Evolutionary conservation across 2,329 filamentous ascomycete species (phyloP).

Genomic region (Colletotrichum costaricense): DNA sequence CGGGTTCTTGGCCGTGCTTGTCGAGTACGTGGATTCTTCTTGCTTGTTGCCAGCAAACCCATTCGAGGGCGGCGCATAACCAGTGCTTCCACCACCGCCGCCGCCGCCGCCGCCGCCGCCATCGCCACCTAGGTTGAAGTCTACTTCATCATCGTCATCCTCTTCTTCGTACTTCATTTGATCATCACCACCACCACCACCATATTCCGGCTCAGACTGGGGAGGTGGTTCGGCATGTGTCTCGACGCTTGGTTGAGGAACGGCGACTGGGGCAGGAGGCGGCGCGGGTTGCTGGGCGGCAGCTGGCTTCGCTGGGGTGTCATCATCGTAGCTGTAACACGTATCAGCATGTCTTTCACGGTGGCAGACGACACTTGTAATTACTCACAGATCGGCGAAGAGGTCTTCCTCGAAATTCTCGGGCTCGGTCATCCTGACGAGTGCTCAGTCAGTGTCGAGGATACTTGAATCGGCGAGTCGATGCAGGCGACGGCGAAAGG

Average conservation of each 20-base stretch:
- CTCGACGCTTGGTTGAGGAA: constrained; percentile 43
- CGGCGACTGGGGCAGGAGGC: constrained; percentile 40
- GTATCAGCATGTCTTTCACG: constrained; percentile 9
- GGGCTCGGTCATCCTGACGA: constrained; percentile 76
- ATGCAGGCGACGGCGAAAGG: constrained; percentile 3
- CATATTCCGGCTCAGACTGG: constrained; percentile 49
- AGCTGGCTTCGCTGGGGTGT: constrained; percentile 58
- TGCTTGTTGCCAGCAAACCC: constrained; percentile 34
- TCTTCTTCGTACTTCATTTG: constrained; percentile 59
- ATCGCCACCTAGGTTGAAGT: constrained; percentile 66
- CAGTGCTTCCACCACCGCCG: constrained; percentile 6
- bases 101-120: constrained; percentile 43
- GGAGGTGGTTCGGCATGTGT: constrained; percentile 42
- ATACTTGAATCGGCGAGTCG: background rate
- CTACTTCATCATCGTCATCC: constrained; percentile 67
- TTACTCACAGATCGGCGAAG: constrained; percentile 89
- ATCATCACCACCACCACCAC: constrained; percentile 42
- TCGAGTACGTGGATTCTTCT: constrained; percentile 46
- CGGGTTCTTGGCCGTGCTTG: constrained; percentile 60
- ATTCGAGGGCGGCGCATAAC: constrained; percentile 29
- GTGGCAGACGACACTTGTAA: constrained; percentile 37
- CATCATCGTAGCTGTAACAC: constrained; percentile 71
- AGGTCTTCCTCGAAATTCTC: constrained; percentile 93
- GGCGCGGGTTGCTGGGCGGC: constrained; percentile 47
- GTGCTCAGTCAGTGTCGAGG: background rate